phyloP scores from a whole-genome alignment of 768 basidiomycete species.

The Lactarius sanguifluus region DNA sequence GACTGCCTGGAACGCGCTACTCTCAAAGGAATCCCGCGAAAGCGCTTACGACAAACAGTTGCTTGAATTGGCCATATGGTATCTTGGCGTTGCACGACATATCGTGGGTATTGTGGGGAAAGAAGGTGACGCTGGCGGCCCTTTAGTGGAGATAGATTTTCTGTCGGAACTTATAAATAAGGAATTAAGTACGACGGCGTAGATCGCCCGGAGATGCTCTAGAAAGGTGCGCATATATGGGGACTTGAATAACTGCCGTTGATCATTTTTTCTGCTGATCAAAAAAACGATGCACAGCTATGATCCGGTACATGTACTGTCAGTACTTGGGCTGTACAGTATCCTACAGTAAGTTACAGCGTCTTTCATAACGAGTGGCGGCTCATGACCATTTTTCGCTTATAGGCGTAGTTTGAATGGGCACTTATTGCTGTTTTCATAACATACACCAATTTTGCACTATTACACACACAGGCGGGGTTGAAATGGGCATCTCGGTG shows the following conservation, averaged over 20 bases:
- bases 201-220: constrained; percentile 26
- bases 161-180: constrained; percentile 17
- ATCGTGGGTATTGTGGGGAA: constrained; percentile 16
- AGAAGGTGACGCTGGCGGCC: constrained; percentile 27
- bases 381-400: too few species aligned
- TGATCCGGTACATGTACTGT: background rate
- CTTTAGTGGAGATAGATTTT: constrained; percentile 16
- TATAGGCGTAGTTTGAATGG: too few species aligned
- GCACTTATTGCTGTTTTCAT: too few species aligned
- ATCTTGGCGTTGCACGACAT: constrained; percentile 3
- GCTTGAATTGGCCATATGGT: constrained; percentile 6
- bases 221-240: background rate
- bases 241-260: background rate
- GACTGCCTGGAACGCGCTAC: constrained; percentile 67
- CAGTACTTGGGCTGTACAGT: background rate
- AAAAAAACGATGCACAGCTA: background rate
- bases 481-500: too few species aligned
- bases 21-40: constrained; percentile 34
- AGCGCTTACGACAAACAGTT: constrained; percentile 3
- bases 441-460: too few species aligned
- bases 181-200: constrained; percentile 28
- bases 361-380: too few species aligned
- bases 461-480: too few species aligned
- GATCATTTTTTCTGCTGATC: background rate
- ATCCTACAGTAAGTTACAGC: too few species aligned